Evolutionary conservation across 2,329 filamentous ascomycete species (phyloP), one percentile per base, ranked within the genome.

Genomic region (Purpureocillium lavendulum): DNA sequence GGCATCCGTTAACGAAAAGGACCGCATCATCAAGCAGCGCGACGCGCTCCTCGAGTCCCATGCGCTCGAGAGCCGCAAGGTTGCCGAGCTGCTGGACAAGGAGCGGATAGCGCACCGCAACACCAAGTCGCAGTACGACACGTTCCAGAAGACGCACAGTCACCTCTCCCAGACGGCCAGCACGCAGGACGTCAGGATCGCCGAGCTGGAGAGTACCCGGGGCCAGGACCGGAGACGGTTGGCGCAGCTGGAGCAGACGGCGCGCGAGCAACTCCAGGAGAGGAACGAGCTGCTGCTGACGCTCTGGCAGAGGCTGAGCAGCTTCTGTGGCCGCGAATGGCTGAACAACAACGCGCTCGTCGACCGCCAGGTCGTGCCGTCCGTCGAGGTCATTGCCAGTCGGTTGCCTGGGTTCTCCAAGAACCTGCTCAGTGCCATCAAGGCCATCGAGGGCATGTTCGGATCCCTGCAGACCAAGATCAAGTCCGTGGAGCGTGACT

Each of bases 311-410:
- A 77, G 85, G 34, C 73, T 98, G 8, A 89, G 87, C 4, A 73
- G 78, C 1, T 73, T 97, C 33, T 97, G 92, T 53, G 92, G 92
- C 10, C 75, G 80, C 0, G 92, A 97, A 55, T 98, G 92, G 90
- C 79, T 85, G 4, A 85, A 95, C 58, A 80, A 83, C 53, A 89
- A 97, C 60, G 84, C 83, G 41, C 77, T 95, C 17, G 85, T 97
- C 55, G 90, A 92, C 52, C 87, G 88, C 15, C 85, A 90, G 43
- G 78, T 76, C 2, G 66, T 94, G 7, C 87, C 89, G 0, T 87
- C 84, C 11, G 72, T 94, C 28, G 90, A 96, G 53, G 81, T 88
- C 12, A 84, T 98, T 45, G 80, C 82, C 1, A 89, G 82, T 36
- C 87, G 92, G 62, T 72, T 97, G 4, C 82, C 85, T 0, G 86